Evolutionary conservation across 495 filamentous ascomycete species (phyloP).

Genomic region (Penicillium maclennaniae): DNA sequence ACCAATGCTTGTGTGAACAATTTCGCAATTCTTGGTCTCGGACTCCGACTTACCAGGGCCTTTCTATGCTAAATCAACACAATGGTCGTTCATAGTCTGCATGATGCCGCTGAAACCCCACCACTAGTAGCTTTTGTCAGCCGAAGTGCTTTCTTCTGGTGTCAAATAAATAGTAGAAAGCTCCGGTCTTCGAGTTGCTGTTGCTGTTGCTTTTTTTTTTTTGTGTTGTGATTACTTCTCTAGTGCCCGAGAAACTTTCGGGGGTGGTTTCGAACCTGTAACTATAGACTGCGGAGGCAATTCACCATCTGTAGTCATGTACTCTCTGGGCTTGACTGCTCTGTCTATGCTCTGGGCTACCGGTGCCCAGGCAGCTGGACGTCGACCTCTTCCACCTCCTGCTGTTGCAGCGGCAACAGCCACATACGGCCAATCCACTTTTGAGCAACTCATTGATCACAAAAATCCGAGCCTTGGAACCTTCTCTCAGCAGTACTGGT

Average conservation of each 20-base stretch:
- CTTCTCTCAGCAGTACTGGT: slow-evolving; percentile 54
- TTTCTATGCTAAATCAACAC: neutral
- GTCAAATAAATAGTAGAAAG: neutral
- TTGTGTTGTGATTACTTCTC: neutral
- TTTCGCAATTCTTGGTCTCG: neutral
- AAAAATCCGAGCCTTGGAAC: slow-evolving; percentile 48
- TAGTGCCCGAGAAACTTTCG: neutral
- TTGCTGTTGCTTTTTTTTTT: neutral
- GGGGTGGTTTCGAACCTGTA: neutral
- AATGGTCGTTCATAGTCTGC: neutral
- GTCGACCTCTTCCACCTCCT: slow-evolving; percentile 13
- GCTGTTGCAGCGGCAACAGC: neutral
- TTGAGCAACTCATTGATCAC: slow-evolving; percentile 54
- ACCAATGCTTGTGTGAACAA: neutral
- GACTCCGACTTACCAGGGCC: neutral
- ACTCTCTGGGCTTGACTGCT: neutral
- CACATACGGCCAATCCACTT: slow-evolving; percentile 28
- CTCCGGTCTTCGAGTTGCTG: neutral
- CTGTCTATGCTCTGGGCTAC: slow-evolving; percentile 6
- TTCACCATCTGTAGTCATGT: neutral
- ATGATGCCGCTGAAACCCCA: neutral
- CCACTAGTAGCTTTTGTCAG: neutral
- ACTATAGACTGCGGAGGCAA: neutral
- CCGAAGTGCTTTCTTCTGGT: neutral
- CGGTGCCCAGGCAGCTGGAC: slow-evolving; percentile 6